Percentiles rank a stretch among this genome's conserved stretches.
These are phyloP conservation scores for Plantago elongata DNA, from an alignment of 257 asterid species.

Conservation along the genomic window DNA sequence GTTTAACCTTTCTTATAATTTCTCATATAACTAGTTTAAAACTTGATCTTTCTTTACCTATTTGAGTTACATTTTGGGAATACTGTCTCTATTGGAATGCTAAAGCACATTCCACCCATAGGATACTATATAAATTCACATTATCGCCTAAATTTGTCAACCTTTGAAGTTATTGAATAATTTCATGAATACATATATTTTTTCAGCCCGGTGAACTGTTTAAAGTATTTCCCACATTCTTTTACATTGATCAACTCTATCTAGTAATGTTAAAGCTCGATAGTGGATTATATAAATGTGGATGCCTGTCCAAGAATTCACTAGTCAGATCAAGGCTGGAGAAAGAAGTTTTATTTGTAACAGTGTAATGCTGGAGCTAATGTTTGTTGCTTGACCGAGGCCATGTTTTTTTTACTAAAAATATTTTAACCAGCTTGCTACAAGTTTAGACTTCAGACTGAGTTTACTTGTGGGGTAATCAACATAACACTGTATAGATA, in stretches of 20 bases:
- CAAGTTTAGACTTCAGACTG: not conserved
- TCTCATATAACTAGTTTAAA: conserved; percentile 9
- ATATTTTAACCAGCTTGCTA: conserved; percentile 11
- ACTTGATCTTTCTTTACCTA: not conserved
- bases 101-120: too few relatives aligned
- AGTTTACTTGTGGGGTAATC: not conserved
- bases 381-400: not conserved
- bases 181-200: too few relatives aligned
- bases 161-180: too few relatives aligned
- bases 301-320: too few relatives aligned
- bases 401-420: not conserved
- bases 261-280: not conserved
- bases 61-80: not conserved
- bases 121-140: too few relatives aligned
- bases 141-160: too few relatives aligned
- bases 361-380: not conserved
- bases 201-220: too few relatives aligned
- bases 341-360: not conserved
- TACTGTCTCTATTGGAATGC: too few relatives aligned
- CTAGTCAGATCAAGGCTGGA: not conserved
- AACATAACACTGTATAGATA: not conserved
- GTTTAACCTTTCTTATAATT: conserved; percentile 11
- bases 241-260: not conserved
- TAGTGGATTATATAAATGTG: not conserved
- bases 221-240: too few relatives aligned